These are phyloP conservation scores for Sugiyamaella boreocaroliniensis DNA, from an alignment of 805 yeast genomes.

Conservation along the genomic window DNA sequence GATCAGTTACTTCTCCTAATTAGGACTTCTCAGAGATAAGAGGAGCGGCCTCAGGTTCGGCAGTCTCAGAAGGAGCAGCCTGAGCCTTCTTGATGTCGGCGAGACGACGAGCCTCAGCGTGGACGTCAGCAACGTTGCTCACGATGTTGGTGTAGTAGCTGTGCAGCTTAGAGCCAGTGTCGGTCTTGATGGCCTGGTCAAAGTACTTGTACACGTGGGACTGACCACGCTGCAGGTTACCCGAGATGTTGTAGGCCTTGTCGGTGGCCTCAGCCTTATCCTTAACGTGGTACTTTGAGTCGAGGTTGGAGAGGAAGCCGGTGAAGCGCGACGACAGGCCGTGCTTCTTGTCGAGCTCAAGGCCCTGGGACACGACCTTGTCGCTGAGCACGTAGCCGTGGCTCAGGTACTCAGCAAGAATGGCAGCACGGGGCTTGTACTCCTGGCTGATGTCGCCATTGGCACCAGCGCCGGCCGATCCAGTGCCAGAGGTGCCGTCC, in stretches of 20 bases:
- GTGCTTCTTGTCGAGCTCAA: slow-evolving; percentile 56
- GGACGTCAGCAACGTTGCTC: slow-evolving; percentile 56
- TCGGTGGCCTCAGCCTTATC: slow-evolving; percentile 45
- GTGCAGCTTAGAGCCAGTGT: slow-evolving; percentile 52
- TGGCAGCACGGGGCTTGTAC: slow-evolving; percentile 66
- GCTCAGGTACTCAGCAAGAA: slow-evolving; percentile 67
- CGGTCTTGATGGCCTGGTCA: slow-evolving; percentile 34
- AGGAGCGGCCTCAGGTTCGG: slow-evolving; percentile 8
- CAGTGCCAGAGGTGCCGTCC: slow-evolving; percentile 17
- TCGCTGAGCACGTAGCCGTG: slow-evolving; percentile 69
- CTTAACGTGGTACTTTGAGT: slow-evolving; percentile 53
- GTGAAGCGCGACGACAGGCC: slow-evolving; percentile 55
- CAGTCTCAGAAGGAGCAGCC: slow-evolving; percentile 8
- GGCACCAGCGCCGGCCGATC: slow-evolving; percentile 16
- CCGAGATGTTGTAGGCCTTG: slow-evolving; percentile 37
- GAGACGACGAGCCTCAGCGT: slow-evolving; percentile 65
- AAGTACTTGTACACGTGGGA: slow-evolving; percentile 20
- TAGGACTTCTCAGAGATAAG: slow-evolving; percentile 8
- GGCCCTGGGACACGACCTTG: slow-evolving; percentile 50
- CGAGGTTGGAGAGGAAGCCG: slow-evolving; percentile 48
- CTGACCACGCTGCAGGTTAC: slow-evolving; percentile 31
- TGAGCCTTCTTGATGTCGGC: slow-evolving; percentile 48
- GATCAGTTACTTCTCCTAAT: neutral
- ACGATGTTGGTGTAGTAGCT: slow-evolving; percentile 51
- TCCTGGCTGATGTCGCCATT: slow-evolving; percentile 59